Percentiles rank a stretch among this genome's conserved stretches.
Evolutionary conservation across 805 yeast species (phyloP).

Genomic region (Zygoascus tannicola): DNA sequence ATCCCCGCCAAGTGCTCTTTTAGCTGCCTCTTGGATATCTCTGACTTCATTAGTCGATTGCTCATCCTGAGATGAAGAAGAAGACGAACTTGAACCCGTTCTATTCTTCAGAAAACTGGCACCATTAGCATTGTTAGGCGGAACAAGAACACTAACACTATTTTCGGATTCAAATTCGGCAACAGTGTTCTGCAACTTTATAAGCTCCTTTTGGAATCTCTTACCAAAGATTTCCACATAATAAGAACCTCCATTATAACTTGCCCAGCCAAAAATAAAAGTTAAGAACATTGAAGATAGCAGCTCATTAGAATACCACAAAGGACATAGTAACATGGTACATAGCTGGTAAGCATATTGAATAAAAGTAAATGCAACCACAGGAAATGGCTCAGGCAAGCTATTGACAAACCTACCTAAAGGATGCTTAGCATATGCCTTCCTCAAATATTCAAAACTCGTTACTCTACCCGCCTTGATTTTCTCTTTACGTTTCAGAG

Average conservation of each 20-base stretch:
- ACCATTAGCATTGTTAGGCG: neutral
- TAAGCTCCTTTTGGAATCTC: constrained; percentile 78
- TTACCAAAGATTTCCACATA: constrained; percentile 88
- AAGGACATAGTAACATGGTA: constrained; percentile 82
- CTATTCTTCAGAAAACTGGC: neutral
- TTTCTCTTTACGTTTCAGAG: constrained; percentile 66
- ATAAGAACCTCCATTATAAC: constrained; percentile 91
- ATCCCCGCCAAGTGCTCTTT: neutral
- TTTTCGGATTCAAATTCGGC: constrained; percentile 28
- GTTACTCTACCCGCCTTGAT: constrained; percentile 81
- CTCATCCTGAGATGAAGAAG: neutral
- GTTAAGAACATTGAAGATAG: constrained; percentile 61
- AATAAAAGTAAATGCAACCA: constrained; percentile 71
- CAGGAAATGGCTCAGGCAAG: constrained; percentile 79
- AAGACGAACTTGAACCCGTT: neutral
- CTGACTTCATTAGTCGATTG: neutral
- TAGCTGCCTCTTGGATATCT: neutral
- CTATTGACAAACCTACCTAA: constrained; percentile 73
- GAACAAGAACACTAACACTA: neutral
- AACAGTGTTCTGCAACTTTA: constrained; percentile 61
- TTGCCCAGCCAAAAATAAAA: constrained; percentile 67
- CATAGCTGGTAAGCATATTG: constrained; percentile 80
- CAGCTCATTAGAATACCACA: constrained; percentile 67
- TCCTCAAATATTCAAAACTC: constrained; percentile 75
- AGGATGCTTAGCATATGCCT: constrained; percentile 51